A percentile compares a stretch with the other conserved stretches of the same genome.
phyloP scores from a whole-genome alignment of 78 protist genomes.

The Bigelowiella natans region DNA sequence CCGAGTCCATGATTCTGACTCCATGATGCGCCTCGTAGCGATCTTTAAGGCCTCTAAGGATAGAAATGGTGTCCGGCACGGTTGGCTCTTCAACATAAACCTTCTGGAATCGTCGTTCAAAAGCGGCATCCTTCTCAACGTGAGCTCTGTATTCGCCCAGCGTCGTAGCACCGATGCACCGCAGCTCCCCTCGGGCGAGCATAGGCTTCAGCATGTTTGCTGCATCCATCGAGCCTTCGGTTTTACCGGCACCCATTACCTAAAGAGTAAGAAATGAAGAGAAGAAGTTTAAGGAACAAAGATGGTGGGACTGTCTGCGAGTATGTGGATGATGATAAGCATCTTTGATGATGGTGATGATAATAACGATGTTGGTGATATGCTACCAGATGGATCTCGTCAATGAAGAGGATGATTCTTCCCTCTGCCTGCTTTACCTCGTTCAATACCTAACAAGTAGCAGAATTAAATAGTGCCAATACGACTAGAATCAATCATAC shows the following conservation, averaged over 20 bases:
- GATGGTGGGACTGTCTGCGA: no score
- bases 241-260: no score
- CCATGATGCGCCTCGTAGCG: slow-evolving; percentile 39
- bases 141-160: slow-evolving; percentile 84
- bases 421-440: slow-evolving; percentile 81
- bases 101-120: slow-evolving; percentile 77
- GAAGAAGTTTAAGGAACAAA: no score
- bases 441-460: no score
- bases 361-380: no score
- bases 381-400: slow-evolving; percentile 90
- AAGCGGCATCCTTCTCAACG: slow-evolving; percentile 95
- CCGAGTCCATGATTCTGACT: slow-evolving; percentile 39
- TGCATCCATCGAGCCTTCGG: slow-evolving; percentile 97
- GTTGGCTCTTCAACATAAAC: slow-evolving; percentile 80
- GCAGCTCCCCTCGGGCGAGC: slow-evolving; percentile 96
- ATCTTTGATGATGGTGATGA: no score
- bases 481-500: no score
- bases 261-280: no score
- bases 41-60: slow-evolving; percentile 80
- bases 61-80: slow-evolving; percentile 82
- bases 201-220: slow-evolving; percentile 93
- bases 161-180: slow-evolving; percentile 98
- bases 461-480: no score
- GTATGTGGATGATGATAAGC: no score
- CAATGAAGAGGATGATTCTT: slow-evolving; percentile 86